phyloP scores from a whole-genome alignment of 352 stramenopile genomes.

The Phytophthora pisi region DNA sequence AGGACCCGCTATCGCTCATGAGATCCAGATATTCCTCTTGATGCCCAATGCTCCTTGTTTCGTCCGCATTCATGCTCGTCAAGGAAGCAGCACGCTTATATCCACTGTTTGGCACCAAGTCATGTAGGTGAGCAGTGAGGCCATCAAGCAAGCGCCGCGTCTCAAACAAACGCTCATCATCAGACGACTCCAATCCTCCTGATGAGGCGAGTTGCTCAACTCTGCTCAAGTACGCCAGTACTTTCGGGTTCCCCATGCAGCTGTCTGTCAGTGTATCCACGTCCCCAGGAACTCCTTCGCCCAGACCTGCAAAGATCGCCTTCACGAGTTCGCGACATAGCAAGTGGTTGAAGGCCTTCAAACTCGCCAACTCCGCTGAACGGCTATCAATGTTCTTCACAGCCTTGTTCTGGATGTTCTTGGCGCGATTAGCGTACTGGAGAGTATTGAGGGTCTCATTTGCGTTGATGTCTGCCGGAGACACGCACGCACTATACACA shows the following conservation, averaged over 20 bases:
- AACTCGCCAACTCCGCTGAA: conserved; percentile 68
- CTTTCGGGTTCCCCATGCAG: conserved; percentile 51
- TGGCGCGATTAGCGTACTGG: conserved; percentile 86
- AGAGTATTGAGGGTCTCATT: conserved; percentile 86
- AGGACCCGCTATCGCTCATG: conserved; percentile 46
- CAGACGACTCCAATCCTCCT: conserved; percentile 24
- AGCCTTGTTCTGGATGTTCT: conserved; percentile 91
- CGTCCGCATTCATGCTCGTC: conserved; percentile 16
- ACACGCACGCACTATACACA: conserved; percentile 77
- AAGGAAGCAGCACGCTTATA: conserved; percentile 15
- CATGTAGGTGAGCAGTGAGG: conserved; percentile 26
- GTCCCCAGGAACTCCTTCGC: conserved; percentile 23
- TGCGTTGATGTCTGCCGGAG: conserved; percentile 67
- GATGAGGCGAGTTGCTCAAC: conserved; percentile 57
- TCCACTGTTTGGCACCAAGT: conserved; percentile 19
- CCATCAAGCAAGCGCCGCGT: conserved; percentile 26
- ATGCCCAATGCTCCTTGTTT: conserved; percentile 16
- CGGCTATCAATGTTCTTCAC: conserved; percentile 89
- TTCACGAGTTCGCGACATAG: conserved; percentile 75
- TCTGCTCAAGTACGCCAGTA: conserved; percentile 59
- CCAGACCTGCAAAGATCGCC: conserved; percentile 42
- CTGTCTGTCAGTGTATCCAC: conserved; percentile 43
- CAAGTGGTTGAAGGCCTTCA: conserved; percentile 74
- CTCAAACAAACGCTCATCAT: conserved; percentile 29
- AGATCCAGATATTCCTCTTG: conserved; percentile 30